Evolutionary conservation across 495 filamentous ascomycete genomes (phyloP), one percentile per base, ranked within the genome.

Genomic region (Corynascus novoguineensis): DNA sequence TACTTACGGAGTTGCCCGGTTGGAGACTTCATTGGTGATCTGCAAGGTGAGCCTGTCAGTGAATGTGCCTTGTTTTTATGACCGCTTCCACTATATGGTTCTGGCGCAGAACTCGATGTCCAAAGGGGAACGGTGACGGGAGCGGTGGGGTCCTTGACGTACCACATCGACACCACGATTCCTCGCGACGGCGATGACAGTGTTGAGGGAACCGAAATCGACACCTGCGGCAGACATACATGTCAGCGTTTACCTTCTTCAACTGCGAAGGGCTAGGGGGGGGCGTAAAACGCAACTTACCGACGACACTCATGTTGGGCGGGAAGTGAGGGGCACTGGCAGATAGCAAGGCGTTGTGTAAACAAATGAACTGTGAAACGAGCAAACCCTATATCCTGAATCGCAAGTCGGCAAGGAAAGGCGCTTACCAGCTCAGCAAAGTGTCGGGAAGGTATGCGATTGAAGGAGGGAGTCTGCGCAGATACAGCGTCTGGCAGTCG

Each of bases 131-230:
- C 41, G 31, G 17, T 19, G n/a, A 35, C 15, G 17, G 46, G 17
- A n/a, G 44, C n/a, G 44, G 35, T 32, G 24, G 59, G 60, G 58
- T 35, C 48, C 19, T 47, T 59, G 63, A 95, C 91, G 66, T 85
- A 97, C 92, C 73, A 99, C 95, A 81, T 99, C 93, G 71, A 98
- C 95, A 79, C 93, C 93, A 68, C 95, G 88, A 73, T 97, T 97
- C 69, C 92, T 81, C 62, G 93, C 92, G 72, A 97, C 93, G 69
- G 93, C 95, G 73, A 97, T 88, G 68, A 95, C 92, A 62, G 92
- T 96, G 79, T 95, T 96, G 67, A 95, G 88, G 28, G 91, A 88
- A 76, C 93, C 93, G 75, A 99, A 86, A 84, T 99, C 93, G 67
- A 96, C 84, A 69, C 93, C 91, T 79, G 46, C 27, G 51, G 8